Base-by-base conservation (phyloP, 2,329 filamentous ascomycete species). In the Arthrinium phaeospermum region DNA sequence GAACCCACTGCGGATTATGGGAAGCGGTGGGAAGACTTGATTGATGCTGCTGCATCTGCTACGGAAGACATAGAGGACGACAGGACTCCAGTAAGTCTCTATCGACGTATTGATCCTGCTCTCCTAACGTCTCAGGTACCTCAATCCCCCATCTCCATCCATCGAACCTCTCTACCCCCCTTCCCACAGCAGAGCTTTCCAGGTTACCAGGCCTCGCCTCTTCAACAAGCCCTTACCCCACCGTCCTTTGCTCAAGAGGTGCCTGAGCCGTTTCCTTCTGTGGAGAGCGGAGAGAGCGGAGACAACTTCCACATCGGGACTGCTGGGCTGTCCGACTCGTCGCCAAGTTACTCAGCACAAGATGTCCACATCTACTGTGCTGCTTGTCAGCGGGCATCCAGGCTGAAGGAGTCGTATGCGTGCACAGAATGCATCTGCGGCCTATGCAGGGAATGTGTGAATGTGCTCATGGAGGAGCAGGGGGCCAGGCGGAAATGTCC, bases 401-500 rank as follows among this genome's bases (percentile, higher is more conserved):
- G 92, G 14, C 85, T 98, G 37, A 92, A 91, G 78, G 93, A 96
- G 78, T 96, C 94, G 46, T 98, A 95, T 79, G 96, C 96, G 30
- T 98, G 96, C 81, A 98, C 95, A 0, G 95, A 98, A 82, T 98
- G 96, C 81, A 97, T 98, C 75, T 97, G 94, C 80, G 96, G 95
- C 22, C 89, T 98, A 69, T 98, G 96, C 82, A 91, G 92, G 75
- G 91, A 94, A 73, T 98, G 96, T 78, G 94, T 98, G 72, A 92
- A 95, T 78, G 90, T 94, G 46, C 86, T 96, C 71, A 91, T 94
- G 83, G 90, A 89, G 76, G 93, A 94, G 80, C 92, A 94, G 80
- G 91, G 92, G 69, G 92, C 93, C 16, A 85, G 92, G 74, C 89
- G 92, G 78, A 93, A 93, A 80, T 96, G 94, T 83, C 93, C 94